These are phyloP conservation scores for Boechera divaricarpa DNA, from an alignment of 345 rosid species.

Conservation along the genomic window DNA sequence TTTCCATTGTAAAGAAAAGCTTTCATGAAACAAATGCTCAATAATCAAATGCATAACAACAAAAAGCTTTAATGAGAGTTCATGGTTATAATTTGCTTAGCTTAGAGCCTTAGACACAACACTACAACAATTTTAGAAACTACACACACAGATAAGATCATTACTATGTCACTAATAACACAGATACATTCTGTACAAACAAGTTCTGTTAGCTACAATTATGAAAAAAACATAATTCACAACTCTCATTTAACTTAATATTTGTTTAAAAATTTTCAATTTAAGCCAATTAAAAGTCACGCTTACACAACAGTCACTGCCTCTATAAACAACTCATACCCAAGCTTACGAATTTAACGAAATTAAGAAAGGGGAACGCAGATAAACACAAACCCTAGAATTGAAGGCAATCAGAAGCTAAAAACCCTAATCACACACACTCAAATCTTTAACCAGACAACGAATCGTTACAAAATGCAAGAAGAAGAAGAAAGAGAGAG, in stretches of 20 bases:
- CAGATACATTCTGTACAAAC: background rate
- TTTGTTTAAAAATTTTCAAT: background rate
- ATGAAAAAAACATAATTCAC: background rate
- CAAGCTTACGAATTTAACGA: background rate
- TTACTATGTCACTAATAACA: background rate
- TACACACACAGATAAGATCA: background rate
- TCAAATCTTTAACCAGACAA: background rate
- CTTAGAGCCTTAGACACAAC: background rate
- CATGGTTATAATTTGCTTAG: background rate
- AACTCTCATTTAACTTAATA: background rate
- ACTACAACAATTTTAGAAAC: background rate
- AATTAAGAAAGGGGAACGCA: background rate
- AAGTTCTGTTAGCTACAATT: background rate
- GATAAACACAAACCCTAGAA: conserved; percentile 29
- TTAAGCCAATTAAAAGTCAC: background rate
- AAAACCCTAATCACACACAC: background rate
- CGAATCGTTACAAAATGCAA: background rate
- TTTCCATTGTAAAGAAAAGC: background rate
- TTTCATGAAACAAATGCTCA: background rate
- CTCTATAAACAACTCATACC: background rate
- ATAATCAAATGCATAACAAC: background rate
- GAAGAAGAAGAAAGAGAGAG: background rate
- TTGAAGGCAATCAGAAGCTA: background rate
- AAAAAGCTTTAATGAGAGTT: background rate
- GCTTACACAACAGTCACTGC: background rate